phyloP scores from a whole-genome alignment of 768 basidiomycete species.

The Crassisporium funariophilum region DNA sequence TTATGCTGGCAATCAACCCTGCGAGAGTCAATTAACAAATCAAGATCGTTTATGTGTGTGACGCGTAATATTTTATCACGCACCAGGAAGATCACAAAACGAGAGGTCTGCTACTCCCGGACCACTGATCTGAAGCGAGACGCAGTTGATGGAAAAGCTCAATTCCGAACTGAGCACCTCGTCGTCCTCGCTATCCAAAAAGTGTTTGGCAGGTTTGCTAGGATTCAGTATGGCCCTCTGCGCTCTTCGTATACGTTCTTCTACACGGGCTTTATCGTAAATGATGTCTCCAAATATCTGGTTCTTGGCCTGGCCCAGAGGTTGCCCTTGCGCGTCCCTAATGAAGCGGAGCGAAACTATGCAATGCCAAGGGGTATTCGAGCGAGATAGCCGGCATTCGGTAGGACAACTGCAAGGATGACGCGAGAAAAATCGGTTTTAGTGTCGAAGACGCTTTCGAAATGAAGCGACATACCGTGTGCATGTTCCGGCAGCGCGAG shows the following conservation, averaged over 20 bases:
- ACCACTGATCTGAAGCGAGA: constrained; percentile 61
- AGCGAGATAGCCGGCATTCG: constrained; percentile 53
- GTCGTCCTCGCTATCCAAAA: constrained; percentile 40
- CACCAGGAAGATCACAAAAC: constrained; percentile 66
- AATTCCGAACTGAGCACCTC: constrained; percentile 13
- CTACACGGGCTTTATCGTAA: constrained; percentile 52
- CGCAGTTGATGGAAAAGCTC: constrained; percentile 58
- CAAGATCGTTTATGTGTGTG: background rate
- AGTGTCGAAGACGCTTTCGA: too few species aligned
- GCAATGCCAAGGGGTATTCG: constrained; percentile 49
- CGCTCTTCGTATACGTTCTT: constrained; percentile 67
- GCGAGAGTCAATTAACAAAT: background rate
- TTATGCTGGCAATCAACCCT: constrained; percentile 64
- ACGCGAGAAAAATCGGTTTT: background rate
- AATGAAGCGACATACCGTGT: constrained; percentile 52
- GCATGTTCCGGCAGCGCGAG: constrained; percentile 74
- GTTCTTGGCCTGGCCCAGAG: constrained; percentile 39
- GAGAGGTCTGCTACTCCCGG: constrained; percentile 63
- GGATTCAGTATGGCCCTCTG: constrained; percentile 71
- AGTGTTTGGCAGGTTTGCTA: constrained; percentile 28
- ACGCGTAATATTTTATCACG: background rate
- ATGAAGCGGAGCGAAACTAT: constrained; percentile 48
- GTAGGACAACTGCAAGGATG: constrained; percentile 50
- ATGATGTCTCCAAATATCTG: constrained; percentile 52
- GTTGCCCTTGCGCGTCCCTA: constrained; percentile 39